These are phyloP conservation scores for Euphorbia schlechtendalii DNA, from an alignment of 441 rosid genomes.

Conservation along the genomic window DNA sequence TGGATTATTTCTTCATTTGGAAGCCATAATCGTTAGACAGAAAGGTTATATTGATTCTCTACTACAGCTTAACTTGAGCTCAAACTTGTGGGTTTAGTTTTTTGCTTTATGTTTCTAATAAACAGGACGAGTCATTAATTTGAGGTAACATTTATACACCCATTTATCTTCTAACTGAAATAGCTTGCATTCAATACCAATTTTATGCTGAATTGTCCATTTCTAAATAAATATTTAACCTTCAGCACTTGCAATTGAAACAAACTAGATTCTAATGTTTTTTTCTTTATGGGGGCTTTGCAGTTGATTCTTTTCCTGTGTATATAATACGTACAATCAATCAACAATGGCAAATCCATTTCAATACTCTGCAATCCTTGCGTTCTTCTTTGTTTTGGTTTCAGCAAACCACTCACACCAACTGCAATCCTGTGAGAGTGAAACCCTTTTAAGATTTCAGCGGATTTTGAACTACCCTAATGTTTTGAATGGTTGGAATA, in stretches of 20 bases:
- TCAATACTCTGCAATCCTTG: constrained; percentile 25
- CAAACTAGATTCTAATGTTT: too few relatives aligned
- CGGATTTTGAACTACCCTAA: constrained; percentile 56
- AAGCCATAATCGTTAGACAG: constrained; percentile 23
- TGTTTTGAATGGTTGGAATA: constrained; percentile 63
- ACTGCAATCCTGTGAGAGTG: constrained; percentile 60
- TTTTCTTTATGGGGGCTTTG: too few relatives aligned
- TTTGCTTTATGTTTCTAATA: constrained; percentile 14
- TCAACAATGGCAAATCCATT: constrained; percentile 45
- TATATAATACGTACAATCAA: not conserved
- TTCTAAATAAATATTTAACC: too few relatives aligned
- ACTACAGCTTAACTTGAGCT: constrained; percentile 13
- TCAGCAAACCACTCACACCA: constrained; percentile 43
- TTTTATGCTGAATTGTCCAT: too few relatives aligned
- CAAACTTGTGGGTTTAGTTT: constrained; percentile 15
- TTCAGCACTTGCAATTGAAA: too few relatives aligned
- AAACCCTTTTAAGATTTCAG: constrained; percentile 61
- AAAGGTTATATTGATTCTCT: constrained; percentile 12
- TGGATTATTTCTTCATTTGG: constrained; percentile 25
- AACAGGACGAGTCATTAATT: not conserved
- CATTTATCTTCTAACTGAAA: too few relatives aligned
- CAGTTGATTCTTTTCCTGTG: constrained; percentile 8
- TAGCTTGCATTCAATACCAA: too few relatives aligned
- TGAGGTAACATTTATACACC: too few relatives aligned
- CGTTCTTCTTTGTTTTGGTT: constrained; percentile 31